A percentile compares a stretch with the other conserved stretches of the same genome.
phyloP scores from a whole-genome alignment of 306 rosid genomes.

The Quercus dentata region DNA sequence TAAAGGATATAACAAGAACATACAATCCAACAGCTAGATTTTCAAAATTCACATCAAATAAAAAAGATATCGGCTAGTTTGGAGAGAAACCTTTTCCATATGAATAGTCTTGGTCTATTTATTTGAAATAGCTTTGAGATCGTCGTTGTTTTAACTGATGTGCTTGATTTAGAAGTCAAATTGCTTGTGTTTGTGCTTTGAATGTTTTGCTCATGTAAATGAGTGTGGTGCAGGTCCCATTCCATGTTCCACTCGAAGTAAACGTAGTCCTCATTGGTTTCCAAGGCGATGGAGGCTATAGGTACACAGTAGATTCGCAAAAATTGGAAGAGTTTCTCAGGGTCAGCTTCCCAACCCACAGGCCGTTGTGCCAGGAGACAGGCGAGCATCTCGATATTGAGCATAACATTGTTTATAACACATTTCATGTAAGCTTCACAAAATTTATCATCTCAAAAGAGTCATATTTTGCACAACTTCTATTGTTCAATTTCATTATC shows the following conservation, averaged over 20 bases:
- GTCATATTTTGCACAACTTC: background rate
- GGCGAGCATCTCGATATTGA: constrained; percentile 89
- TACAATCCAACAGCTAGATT: too few species aligned
- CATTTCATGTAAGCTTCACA: constrained; percentile 58
- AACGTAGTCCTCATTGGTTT: constrained; percentile 85
- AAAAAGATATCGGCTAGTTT: too few species aligned
- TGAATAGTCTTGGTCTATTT: background rate
- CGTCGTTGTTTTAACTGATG: background rate
- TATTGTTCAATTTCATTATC: background rate
- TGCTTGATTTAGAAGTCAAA: background rate
- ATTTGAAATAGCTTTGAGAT: constrained; percentile 41
- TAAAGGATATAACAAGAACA: too few species aligned
- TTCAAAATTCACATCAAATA: too few species aligned
- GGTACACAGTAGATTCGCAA: constrained; percentile 60
- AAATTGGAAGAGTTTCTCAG: constrained; percentile 68
- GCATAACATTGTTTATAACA: constrained; percentile 75
- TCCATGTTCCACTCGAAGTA: constrained; percentile 96
- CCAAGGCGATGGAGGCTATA: constrained; percentile 75
- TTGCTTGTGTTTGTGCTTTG: background rate
- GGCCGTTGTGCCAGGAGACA: constrained; percentile 88
- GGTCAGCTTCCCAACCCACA: constrained; percentile 75
- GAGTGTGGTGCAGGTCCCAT: constrained; percentile 64
- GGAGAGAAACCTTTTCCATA: too few species aligned
- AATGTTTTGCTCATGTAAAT: background rate
- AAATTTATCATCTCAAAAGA: background rate